A percentile compares a stretch with the other conserved stretches of the same genome.
Evolutionary conservation across 148 eudicot species (phyloP).

Genomic region (Bassia scoparia): DNA sequence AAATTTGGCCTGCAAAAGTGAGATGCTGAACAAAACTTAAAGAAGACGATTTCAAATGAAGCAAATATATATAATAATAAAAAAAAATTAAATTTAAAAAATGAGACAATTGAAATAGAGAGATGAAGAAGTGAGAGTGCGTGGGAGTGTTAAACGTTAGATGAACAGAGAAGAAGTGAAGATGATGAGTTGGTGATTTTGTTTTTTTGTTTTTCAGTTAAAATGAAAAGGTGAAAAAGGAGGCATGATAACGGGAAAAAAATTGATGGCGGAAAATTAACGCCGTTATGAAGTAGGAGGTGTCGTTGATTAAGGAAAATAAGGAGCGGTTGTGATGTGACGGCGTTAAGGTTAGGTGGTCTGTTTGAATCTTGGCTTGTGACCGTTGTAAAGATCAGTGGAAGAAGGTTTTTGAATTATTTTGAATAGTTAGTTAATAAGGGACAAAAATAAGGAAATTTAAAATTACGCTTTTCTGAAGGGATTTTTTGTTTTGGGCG

Average conservation of each 20-base stretch:
- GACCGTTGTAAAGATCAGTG: slow-evolving; percentile 22
- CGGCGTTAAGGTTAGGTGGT: slow-evolving; percentile 17
- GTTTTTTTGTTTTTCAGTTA: background rate
- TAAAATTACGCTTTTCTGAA: background rate
- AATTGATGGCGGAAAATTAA: slow-evolving; percentile 13
- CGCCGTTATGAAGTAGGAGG: slow-evolving; percentile 36
- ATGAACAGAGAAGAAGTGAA: slow-evolving; percentile 11
- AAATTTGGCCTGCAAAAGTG: background rate
- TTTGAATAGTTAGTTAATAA: background rate
- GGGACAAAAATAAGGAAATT: background rate
- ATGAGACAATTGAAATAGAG: background rate
- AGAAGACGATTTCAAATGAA: slow-evolving; percentile 18
- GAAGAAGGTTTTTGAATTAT: slow-evolving; percentile 20
- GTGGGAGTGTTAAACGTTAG: slow-evolving; percentile 20
- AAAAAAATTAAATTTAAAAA: background rate
- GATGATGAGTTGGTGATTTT: slow-evolving; percentile 21
- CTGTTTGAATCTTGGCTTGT: slow-evolving; percentile 23
- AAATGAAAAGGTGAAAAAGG: background rate
- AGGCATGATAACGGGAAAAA: background rate
- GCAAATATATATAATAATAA: background rate
- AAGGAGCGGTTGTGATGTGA: background rate
- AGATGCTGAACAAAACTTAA: background rate
- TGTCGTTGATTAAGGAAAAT: background rate
- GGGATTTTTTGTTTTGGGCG: background rate
- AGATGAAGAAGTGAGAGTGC: slow-evolving; percentile 23